Percentiles rank a stretch among this genome's conserved stretches.
phyloP scores from a whole-genome alignment of 768 basidiomycete genomes.

The Tricholoma saponaceum region DNA sequence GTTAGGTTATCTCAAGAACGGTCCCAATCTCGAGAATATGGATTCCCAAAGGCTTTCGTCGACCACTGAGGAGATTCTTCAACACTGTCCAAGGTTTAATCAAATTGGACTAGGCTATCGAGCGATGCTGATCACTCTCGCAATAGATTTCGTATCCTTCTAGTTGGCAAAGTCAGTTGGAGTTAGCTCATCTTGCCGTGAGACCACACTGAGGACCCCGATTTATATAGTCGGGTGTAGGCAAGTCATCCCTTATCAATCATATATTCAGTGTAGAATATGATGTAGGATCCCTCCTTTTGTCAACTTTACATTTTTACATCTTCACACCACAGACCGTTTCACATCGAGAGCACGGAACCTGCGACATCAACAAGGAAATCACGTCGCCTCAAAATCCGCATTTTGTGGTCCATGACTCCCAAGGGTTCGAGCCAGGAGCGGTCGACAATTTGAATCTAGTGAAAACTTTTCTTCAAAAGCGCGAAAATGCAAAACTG shows the following conservation, averaged over 20 bases:
- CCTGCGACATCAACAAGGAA: slow-evolving; percentile 17
- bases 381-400: slow-evolving; percentile 17
- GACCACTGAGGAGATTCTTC: background rate
- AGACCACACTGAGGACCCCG: background rate
- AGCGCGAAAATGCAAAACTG: slow-evolving; percentile 2
- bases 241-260: background rate
- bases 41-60: background rate
- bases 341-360: background rate
- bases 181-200: background rate
- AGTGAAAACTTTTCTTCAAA: slow-evolving; percentile 20
- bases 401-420: slow-evolving; percentile 27
- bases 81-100: background rate
- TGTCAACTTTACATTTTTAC: background rate
- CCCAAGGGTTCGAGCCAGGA: slow-evolving; percentile 27
- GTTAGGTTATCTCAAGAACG: background rate
- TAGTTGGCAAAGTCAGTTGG: background rate
- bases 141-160: background rate
- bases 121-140: background rate
- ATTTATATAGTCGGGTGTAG: background rate
- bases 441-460: slow-evolving; percentile 12
- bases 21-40: background rate
- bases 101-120: background rate
- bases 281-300: background rate
- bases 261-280: background rate
- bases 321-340: background rate